Evolutionary conservation across 768 basidiomycete species (phyloP), one percentile per base, ranked within the genome.

Genomic region (Boletus sp.): DNA sequence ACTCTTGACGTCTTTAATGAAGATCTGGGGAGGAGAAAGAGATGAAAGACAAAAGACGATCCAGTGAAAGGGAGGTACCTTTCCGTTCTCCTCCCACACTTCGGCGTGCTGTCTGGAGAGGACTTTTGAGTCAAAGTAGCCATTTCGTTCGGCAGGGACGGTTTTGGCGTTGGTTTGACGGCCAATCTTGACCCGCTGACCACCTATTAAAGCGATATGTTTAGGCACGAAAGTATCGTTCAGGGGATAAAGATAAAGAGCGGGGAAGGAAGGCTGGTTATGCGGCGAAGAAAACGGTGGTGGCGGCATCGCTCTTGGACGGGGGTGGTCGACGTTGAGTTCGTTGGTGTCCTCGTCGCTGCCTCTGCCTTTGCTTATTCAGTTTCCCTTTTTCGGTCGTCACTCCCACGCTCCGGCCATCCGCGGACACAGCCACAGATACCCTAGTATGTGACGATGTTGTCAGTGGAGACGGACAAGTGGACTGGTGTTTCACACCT

Each of bases 1-100:
- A 60, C 90, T 93, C 77, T 96, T 96, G 68, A 98, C 93, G 71
- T 98, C 97, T 73, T 93, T 96, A 79, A 99, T 98, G 77, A 76
- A 96, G 72, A 98, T 94, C 93, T 98, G 43, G 32, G 5, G 53
- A 41, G 37, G 42, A 13, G 17, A 53, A 30, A 7, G 42, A 57
- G 56, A 32, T 59, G 59, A 41, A 56, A 47, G 49, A 60, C 47
- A 39, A 43, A 47, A 42, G 44, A 40, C 33, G 35, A 35, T 40
- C 29, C 25, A 21, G 50, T 3, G 17, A 44, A 51, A 43, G 5
- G 6, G 11, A 67, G 77, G 47, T 46, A 93, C 94, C 83, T 96
- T 96, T 43, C 83, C 84, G 40, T 72, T 77, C 56, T 96, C 92
- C 75, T 92, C 94, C 96, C 88, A 99, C n/a, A 99, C 90, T 74